Conservation (phyloP, 257 asterid genomes). For the Przewalskia tangutica region DNA sequence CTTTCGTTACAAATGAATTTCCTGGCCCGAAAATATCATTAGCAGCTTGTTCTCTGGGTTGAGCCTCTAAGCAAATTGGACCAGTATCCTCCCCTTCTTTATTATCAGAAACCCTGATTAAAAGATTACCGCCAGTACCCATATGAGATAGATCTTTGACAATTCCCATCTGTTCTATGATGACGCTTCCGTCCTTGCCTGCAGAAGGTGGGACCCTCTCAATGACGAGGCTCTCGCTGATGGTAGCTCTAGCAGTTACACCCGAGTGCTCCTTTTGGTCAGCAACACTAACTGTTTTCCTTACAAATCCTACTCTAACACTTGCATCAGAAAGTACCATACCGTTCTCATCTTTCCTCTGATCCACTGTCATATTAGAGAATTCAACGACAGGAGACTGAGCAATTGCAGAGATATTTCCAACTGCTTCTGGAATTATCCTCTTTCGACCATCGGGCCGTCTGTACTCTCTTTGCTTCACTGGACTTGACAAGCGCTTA, state of each 20-base stretch:
- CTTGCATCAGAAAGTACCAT: slow-evolving; percentile 23
- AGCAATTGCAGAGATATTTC: slow-evolving; percentile 35
- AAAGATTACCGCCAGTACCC: slow-evolving; percentile 39
- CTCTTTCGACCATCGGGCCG: slow-evolving; percentile 97
- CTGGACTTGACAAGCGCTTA: slow-evolving; percentile 63
- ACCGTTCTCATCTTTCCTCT: slow-evolving; percentile 34
- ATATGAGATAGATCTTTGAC: slow-evolving; percentile 12
- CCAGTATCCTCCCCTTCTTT: slow-evolving; percentile 53
- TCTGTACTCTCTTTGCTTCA: slow-evolving; percentile 87
- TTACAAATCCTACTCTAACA: slow-evolving; percentile 35
- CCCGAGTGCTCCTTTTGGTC: slow-evolving; percentile 52
- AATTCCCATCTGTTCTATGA: slow-evolving; percentile 54
- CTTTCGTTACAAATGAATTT: slow-evolving; percentile 45
- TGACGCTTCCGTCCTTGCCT: slow-evolving; percentile 43
- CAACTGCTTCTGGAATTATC: slow-evolving; percentile 99
- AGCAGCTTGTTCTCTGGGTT: slow-evolving; percentile 69
- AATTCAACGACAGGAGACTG: slow-evolving; percentile 44
- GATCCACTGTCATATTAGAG: slow-evolving; percentile 28
- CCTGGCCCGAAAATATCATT: slow-evolving; percentile 64
- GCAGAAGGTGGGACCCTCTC: slow-evolving; percentile 64
- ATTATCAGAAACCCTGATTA: slow-evolving; percentile 59
- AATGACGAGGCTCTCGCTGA: slow-evolving; percentile 70
- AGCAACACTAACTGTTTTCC: slow-evolving; percentile 44
- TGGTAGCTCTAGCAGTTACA: slow-evolving; percentile 67
- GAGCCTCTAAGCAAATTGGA: slow-evolving; percentile 82